phyloP scores from a whole-genome alignment of 2,329 filamentous ascomycete genomes.

The Hypoxylon sp. region DNA sequence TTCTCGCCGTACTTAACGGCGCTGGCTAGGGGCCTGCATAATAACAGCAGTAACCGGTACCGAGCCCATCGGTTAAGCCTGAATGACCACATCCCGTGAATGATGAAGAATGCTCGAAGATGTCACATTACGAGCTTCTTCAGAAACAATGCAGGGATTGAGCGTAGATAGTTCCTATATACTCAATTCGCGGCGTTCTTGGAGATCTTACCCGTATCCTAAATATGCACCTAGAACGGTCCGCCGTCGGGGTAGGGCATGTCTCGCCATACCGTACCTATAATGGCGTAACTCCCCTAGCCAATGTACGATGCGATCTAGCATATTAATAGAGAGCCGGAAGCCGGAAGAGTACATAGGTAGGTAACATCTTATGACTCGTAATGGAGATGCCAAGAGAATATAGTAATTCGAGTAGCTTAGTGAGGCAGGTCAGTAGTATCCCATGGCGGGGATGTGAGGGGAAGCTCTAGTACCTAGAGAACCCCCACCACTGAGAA shows the following conservation, averaged over 20 bases:
- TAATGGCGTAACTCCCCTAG: slow-evolving; percentile 23
- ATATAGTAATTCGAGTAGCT: slow-evolving; percentile 31
- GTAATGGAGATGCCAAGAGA: slow-evolving; percentile 24
- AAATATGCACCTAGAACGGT: background rate
- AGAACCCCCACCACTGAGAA: too few relatives aligned
- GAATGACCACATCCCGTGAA: slow-evolving; percentile 3
- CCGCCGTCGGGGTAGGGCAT: background rate
- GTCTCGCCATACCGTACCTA: slow-evolving; percentile 23
- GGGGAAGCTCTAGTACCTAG: too few relatives aligned
- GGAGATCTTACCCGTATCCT: background rate
- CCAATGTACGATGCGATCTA: background rate
- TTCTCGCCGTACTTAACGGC: slow-evolving; percentile 51
- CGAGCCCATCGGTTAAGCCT: background rate
- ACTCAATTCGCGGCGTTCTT: background rate
- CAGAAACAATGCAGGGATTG: background rate
- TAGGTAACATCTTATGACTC: slow-evolving; percentile 5
- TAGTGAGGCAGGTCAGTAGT: slow-evolving; percentile 30
- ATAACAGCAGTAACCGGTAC: slow-evolving; percentile 8
- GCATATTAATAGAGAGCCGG: background rate
- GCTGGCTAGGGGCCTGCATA: slow-evolving; percentile 11
- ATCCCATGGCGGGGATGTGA: slow-evolving; percentile 10
- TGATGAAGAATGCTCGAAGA: background rate
- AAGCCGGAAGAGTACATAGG: background rate
- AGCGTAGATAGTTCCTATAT: background rate
- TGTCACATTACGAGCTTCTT: background rate